Evolutionary conservation across 2,329 filamentous ascomycete species (phyloP), one percentile per base, ranked within the genome.

Genomic region (Phaeoacremonium minimum): DNA sequence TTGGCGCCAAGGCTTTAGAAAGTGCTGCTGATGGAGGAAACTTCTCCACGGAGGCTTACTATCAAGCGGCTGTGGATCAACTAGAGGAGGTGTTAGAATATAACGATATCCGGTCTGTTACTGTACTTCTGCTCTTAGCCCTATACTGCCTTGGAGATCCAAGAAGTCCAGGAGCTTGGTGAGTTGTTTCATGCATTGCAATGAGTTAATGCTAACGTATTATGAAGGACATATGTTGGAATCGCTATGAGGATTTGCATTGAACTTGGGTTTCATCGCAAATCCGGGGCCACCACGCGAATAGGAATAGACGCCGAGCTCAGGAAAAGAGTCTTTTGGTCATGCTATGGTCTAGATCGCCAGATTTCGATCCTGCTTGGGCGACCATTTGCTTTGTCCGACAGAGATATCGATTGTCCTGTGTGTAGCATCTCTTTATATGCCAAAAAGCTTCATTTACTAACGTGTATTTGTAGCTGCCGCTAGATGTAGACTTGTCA

Each of bases 311-410:
- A 52, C 18, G 39, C 44, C 26, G 48, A 47, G 55, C 57, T 53
- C 38, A 35, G 50, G 12, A 53, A 51, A 29, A 45, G 52, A 13
- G 41, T 56, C 4, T 58, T 58, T 33, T 57, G 55, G 55, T 46
- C 46, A 5, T 53, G 50, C 30, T 58, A 58, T 37, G 50, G 41
- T 28, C 45, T 58, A 7, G 56, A 58, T 40, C 49, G 56, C 17
- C 48, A 54, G 19, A 45, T 56, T 6, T 58, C 52, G 3, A 56
- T 53, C 19, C 47, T 50, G 5, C 41, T 57, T 13, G 55, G 55
- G 2, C 40, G 53, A 26, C 52, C 52, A 3, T 55, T 56, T 36
- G 49, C 50, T 9, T 52, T 58, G 15, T 47, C 55, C 4, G 53
- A 58, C 30, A 37, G 46, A 26, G 50, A 55, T 34, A 51, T 53